phyloP scores from a whole-genome alignment of 257 asterid genomes.

The Nicotiana sylvestris region DNA sequence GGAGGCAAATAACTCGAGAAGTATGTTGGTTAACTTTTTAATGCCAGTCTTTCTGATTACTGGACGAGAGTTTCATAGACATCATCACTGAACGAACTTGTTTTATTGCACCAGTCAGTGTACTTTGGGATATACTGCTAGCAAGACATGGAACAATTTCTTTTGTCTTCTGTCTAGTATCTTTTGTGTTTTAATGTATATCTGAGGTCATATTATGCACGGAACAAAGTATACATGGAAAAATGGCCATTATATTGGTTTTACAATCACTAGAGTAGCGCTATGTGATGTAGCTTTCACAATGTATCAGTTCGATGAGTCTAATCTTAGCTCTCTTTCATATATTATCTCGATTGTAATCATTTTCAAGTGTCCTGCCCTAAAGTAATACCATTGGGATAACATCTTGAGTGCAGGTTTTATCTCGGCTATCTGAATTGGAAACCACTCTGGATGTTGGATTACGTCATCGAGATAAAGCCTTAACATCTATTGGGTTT shows the following conservation, averaged over 20 bases:
- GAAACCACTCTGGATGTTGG: conserved; percentile 95
- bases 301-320: background rate
- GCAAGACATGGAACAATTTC: background rate
- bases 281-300: background rate
- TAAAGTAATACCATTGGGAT: background rate
- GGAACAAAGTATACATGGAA: background rate
- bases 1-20: conserved; percentile 83
- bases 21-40: conserved; percentile 39
- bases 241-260: background rate
- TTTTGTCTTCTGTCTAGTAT: background rate
- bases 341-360: background rate
- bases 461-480: conserved; percentile 69
- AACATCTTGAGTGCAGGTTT: conserved; percentile 52
- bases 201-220: background rate
- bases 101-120: background rate
- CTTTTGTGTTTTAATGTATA: background rate
- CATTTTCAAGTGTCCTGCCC: background rate
- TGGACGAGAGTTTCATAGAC: conserved; percentile 10
- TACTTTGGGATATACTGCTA: background rate
- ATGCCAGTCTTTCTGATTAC: conserved; percentile 20
- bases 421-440: conserved; percentile 81
- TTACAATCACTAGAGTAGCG: background rate
- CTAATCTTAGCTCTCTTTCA: background rate
- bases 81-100: background rate
- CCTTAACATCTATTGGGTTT: conserved; percentile 71